These are phyloP conservation scores for Penicillium steckii DNA, from an alignment of 495 filamentous ascomycete species.

Conservation along the genomic window DNA sequence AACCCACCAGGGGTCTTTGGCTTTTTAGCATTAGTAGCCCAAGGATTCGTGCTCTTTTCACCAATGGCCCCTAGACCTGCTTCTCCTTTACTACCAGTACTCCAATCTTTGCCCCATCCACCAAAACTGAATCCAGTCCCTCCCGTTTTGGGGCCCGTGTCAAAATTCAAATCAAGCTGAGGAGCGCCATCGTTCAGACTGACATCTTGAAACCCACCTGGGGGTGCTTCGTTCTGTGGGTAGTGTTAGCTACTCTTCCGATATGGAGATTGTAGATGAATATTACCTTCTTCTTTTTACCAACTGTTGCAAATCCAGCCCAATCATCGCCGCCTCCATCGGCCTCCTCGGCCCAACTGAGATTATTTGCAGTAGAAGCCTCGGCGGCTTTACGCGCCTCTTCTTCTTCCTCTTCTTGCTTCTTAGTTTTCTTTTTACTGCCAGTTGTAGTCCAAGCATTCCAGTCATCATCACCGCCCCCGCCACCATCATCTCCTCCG, in stretches of 20 bases:
- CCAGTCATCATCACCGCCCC: slow-evolving; percentile 35
- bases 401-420: slow-evolving; percentile 37
- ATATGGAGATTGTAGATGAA: not conserved
- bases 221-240: slow-evolving; percentile 25
- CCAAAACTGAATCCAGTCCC: slow-evolving; percentile 42
- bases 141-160: slow-evolving; percentile 28
- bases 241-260: not conserved
- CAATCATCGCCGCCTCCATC: slow-evolving; percentile 34
- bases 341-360: slow-evolving; percentile 46
- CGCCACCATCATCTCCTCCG: slow-evolving; percentile 32
- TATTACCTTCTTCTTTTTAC: slow-evolving; percentile 46
- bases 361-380: slow-evolving; percentile 31
- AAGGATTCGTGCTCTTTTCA: slow-evolving; percentile 43
- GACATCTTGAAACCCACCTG: slow-evolving; percentile 45
- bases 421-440: slow-evolving; percentile 44
- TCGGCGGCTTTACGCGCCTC: slow-evolving; percentile 37
- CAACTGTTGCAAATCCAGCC: slow-evolving; percentile 31
- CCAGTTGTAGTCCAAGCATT: slow-evolving; percentile 38
- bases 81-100: slow-evolving; percentile 27
- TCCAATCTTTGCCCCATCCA: slow-evolving; percentile 47
- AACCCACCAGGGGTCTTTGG: slow-evolving; percentile 39
- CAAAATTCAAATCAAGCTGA: slow-evolving; percentile 47
- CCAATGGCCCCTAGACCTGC: slow-evolving; percentile 34
- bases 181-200: slow-evolving; percentile 41
- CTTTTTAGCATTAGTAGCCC: slow-evolving; percentile 37